Evolutionary conservation across 106 monocot genomes (phyloP).

Genomic region (Dactylorhiza incarnata): DNA sequence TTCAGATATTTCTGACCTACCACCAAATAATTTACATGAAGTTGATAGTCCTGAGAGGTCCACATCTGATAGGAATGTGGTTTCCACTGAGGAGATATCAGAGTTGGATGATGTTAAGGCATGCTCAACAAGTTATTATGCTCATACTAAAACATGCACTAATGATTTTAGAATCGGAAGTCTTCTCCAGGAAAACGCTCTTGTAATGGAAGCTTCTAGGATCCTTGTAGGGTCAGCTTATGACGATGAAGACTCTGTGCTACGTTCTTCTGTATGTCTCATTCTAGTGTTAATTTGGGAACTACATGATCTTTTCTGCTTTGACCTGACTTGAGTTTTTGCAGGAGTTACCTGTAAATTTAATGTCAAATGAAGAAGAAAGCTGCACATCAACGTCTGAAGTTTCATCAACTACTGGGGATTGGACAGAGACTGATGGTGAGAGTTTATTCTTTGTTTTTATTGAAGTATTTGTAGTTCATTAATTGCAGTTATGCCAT

Average conservation of each 20-base stretch:
- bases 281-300: background rate
- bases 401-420: constrained; percentile 18
- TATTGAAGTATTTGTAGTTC: background rate
- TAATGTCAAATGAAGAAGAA: constrained; percentile 36
- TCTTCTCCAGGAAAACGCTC: constrained; percentile 3
- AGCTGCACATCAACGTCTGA: constrained; percentile 15
- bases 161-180: constrained; percentile 15
- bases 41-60: constrained; percentile 16
- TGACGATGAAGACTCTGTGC: constrained; percentile 13
- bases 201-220: constrained; percentile 12
- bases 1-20: constrained; percentile 5
- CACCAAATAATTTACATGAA: constrained; percentile 21
- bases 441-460: background rate
- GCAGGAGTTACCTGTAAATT: constrained; percentile 25
- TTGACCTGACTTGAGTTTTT: constrained; percentile 9
- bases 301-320: background rate
- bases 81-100: constrained; percentile 18
- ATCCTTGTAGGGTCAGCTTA: constrained; percentile 8
- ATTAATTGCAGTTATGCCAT: background rate
- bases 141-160: constrained; percentile 7
- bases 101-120: constrained; percentile 21
- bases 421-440: constrained; percentile 5
- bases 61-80: constrained; percentile 19
- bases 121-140: constrained; percentile 16
- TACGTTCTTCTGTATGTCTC: constrained; percentile 21